Percentiles rank a stretch among this genome's conserved stretches.
phyloP scores from a whole-genome alignment of 192 early-diverging fungal species.

The Backusella luteola region DNA sequence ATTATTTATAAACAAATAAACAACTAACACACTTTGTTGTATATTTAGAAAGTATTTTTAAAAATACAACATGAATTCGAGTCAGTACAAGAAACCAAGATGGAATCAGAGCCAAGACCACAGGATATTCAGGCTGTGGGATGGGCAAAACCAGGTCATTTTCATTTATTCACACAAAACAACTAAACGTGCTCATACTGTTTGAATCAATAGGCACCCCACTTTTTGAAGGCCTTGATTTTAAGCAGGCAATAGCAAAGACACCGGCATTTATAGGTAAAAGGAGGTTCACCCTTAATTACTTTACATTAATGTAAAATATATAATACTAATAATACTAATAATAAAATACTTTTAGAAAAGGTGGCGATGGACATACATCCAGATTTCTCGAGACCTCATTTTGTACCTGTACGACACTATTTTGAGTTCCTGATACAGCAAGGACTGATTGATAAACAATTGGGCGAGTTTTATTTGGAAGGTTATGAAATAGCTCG shows the following conservation, averaged over 20 bases:
- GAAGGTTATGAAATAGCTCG: slow-evolving; percentile 54
- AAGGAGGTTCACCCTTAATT: background rate
- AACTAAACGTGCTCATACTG: background rate
- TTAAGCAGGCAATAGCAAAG: slow-evolving; percentile 52
- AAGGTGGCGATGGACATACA: slow-evolving; percentile 41
- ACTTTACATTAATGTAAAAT: background rate
- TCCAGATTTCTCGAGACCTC: slow-evolving; percentile 38
- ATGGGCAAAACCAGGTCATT: slow-evolving; percentile 48
- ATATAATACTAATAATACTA: background rate
- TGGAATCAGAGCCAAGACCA: slow-evolving; percentile 36
- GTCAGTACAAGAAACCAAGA: slow-evolving; percentile 34
- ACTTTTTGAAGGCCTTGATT: slow-evolving; percentile 45
- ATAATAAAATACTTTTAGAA: slow-evolving; percentile 32
- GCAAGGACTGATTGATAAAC: slow-evolving; percentile 37
- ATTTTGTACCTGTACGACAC: slow-evolving; percentile 46
- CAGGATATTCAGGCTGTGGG: slow-evolving; percentile 46
- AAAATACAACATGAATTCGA: slow-evolving; percentile 42
- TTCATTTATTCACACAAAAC: background rate
- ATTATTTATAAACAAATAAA: slow-evolving; percentile 2
- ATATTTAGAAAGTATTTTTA: slow-evolving; percentile 39
- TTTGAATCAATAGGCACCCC: slow-evolving; percentile 14
- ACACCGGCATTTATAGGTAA: slow-evolving; percentile 53
- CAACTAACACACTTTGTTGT: background rate
- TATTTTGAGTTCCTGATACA: slow-evolving; percentile 53
- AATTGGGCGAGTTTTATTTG: slow-evolving; percentile 48